These are phyloP conservation scores for Plasmodium coatneyi DNA, from an alignment of 169 alveolate genomes.

Conservation along the genomic window DNA sequence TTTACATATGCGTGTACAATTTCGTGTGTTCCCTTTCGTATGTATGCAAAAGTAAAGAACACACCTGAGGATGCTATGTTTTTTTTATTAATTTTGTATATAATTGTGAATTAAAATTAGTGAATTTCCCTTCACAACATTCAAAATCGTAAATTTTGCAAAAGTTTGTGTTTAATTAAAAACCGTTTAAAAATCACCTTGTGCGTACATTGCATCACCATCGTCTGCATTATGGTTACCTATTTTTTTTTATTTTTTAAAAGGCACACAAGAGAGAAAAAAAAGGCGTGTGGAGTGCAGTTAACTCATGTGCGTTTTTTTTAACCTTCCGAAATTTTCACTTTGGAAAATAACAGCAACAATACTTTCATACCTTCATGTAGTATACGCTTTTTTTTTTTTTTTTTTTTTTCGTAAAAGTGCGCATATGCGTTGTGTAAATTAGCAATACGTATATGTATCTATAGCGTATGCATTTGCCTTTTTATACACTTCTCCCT, in stretches of 20 bases:
- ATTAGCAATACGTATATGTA: neutral
- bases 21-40: neutral
- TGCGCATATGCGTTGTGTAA: neutral
- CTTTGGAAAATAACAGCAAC: neutral
- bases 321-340: neutral
- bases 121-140: constrained; percentile 8
- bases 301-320: neutral
- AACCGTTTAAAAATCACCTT: neutral
- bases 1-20: neutral
- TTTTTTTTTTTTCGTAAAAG: neutral
- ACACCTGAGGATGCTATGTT: constrained; percentile 2
- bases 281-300: neutral
- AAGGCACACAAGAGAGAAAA: neutral
- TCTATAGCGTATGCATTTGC: neutral
- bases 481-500: neutral
- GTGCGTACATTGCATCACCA: constrained; percentile 14
- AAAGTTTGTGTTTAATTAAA: constrained; percentile 16
- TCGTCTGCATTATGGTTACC: neutral
- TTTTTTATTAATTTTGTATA: neutral
- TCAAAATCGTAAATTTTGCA: constrained; percentile 13
- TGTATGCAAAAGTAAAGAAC: neutral
- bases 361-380: neutral
- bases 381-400: neutral
- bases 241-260: neutral
- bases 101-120: neutral